phyloP scores from a whole-genome alignment of 2,329 filamentous ascomycete genomes.

The Aspergillus aculeatus region DNA sequence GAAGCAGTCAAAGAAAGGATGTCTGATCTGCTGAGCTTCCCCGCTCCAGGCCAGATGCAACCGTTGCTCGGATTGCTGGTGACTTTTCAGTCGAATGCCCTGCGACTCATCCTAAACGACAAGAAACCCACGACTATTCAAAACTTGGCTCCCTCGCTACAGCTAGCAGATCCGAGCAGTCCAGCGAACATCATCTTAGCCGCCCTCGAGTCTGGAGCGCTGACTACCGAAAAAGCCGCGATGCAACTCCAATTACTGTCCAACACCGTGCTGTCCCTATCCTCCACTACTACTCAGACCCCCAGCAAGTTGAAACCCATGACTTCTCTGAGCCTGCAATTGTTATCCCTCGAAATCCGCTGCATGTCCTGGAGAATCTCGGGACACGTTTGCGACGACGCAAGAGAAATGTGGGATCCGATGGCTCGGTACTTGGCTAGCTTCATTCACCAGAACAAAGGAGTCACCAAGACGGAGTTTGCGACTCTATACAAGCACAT shows the following conservation, averaged over 20 bases:
- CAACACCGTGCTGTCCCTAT: slow-evolving; percentile 40
- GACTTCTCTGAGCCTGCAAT: slow-evolving; percentile 37
- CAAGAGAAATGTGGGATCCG: slow-evolving; percentile 45
- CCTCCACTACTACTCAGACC: slow-evolving; percentile 21
- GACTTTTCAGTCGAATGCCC: slow-evolving; percentile 41
- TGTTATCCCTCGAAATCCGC: slow-evolving; percentile 44
- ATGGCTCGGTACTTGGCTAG: slow-evolving; percentile 40
- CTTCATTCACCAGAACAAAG: slow-evolving; percentile 36
- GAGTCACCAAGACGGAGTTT: slow-evolving; percentile 40
- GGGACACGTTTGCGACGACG: slow-evolving; percentile 41
- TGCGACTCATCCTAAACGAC: slow-evolving; percentile 39
- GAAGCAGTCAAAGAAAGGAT: slow-evolving; percentile 35
- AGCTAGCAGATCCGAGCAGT: slow-evolving; percentile 36
- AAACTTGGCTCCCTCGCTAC: slow-evolving; percentile 32
- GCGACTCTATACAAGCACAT: slow-evolving; percentile 37
- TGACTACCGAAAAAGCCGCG: slow-evolving; percentile 42
- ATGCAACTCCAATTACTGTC: slow-evolving; percentile 47
- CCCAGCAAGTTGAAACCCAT: slow-evolving; percentile 29
- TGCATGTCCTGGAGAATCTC: slow-evolving; percentile 44
- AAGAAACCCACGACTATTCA: slow-evolving; percentile 33
- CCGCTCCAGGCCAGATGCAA: slow-evolving; percentile 27
- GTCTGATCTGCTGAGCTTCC: slow-evolving; percentile 39
- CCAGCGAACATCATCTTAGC: slow-evolving; percentile 41
- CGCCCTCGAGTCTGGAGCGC: slow-evolving; percentile 36
- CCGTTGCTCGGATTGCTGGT: slow-evolving; percentile 35